Percentiles rank a stretch among this genome's conserved stretches.
These are phyloP conservation scores for Boletus sp. DNA, from an alignment of 1,284 basidiomycete species.

Conservation along the genomic window DNA sequence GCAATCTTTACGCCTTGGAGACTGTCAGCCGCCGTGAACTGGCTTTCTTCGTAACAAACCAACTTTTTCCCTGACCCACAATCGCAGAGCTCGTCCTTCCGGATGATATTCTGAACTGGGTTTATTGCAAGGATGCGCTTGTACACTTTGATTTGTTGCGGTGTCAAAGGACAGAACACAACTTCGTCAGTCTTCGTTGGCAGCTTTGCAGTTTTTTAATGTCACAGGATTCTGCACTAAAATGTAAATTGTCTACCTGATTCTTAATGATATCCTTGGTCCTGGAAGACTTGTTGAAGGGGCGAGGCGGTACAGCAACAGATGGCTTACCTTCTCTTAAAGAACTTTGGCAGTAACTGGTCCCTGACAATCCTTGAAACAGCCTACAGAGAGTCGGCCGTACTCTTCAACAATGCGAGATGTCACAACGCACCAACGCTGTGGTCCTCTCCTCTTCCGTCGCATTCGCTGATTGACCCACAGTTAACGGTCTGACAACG, in stretches of 20 bases:
- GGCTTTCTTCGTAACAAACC: slow-evolving; percentile 18
- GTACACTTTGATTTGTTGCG: slow-evolving; percentile 66
- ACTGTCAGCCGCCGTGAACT: slow-evolving; percentile 1
- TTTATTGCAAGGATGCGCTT: slow-evolving; percentile 59
- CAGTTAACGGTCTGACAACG: slow-evolving; percentile 61
- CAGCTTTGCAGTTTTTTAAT: slow-evolving; percentile 43
- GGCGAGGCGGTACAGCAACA: background rate
- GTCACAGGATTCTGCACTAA: background rate
- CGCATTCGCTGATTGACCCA: slow-evolving; percentile 64
- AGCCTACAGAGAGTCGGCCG: slow-evolving; percentile 33
- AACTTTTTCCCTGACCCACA: slow-evolving; percentile 62
- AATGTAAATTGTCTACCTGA: slow-evolving; percentile 42
- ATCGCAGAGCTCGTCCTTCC: slow-evolving; percentile 64
- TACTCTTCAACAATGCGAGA: background rate
- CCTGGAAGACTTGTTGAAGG: slow-evolving; percentile 36
- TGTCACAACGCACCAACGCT: slow-evolving; percentile 43
- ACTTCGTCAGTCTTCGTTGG: slow-evolving; percentile 81
- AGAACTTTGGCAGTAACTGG: slow-evolving; percentile 69
- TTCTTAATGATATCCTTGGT: slow-evolving; percentile 79
- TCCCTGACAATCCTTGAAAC: slow-evolving; percentile 59
- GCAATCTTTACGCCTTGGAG: slow-evolving; percentile 57
- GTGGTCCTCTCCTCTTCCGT: slow-evolving; percentile 58
- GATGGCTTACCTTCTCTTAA: slow-evolving; percentile 62
- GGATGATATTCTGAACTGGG: slow-evolving; percentile 62
- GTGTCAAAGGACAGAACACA: slow-evolving; percentile 83